Conservation (phyloP, 768 basidiomycete genomes). For the Russula ochroleuca region DNA sequence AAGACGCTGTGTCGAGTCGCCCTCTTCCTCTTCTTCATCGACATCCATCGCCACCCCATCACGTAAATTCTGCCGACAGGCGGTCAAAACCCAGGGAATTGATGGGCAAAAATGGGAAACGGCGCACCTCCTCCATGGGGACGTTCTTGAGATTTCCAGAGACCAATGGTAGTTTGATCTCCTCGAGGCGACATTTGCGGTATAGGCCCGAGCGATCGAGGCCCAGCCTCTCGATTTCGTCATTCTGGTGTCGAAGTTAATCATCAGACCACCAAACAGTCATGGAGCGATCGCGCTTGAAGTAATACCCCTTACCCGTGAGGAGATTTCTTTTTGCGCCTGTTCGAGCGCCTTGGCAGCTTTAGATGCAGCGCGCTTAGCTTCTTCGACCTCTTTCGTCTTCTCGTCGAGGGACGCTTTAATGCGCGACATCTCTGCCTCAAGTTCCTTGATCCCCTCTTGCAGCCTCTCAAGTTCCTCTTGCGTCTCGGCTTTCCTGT, state of each 20-base stretch:
- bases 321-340: constrained; percentile 84
- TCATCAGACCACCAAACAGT: neutral
- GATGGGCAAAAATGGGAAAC: neutral
- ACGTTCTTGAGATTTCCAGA: constrained; percentile 78
- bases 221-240: constrained; percentile 85
- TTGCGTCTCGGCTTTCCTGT: constrained; percentile 51
- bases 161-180: constrained; percentile 75
- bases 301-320: constrained; percentile 48
- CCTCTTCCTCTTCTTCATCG: constrained; percentile 76
- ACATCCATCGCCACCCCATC: constrained; percentile 90
- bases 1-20: constrained; percentile 52
- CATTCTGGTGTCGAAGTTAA: constrained; percentile 47
- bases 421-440: constrained; percentile 55
- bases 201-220: constrained; percentile 84
- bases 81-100: neutral
- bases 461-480: constrained; percentile 59
- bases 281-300: neutral
- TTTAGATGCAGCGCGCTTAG: constrained; percentile 64
- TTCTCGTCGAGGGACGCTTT: constrained; percentile 69
- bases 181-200: constrained; percentile 89
- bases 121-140: constrained; percentile 86
- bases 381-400: constrained; percentile 67
- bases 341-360: constrained; percentile 78
- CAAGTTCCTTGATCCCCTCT: constrained; percentile 50
- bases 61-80: constrained; percentile 55